phyloP scores from a whole-genome alignment of 1,284 basidiomycete genomes.

The Gomphus sp. region DNA sequence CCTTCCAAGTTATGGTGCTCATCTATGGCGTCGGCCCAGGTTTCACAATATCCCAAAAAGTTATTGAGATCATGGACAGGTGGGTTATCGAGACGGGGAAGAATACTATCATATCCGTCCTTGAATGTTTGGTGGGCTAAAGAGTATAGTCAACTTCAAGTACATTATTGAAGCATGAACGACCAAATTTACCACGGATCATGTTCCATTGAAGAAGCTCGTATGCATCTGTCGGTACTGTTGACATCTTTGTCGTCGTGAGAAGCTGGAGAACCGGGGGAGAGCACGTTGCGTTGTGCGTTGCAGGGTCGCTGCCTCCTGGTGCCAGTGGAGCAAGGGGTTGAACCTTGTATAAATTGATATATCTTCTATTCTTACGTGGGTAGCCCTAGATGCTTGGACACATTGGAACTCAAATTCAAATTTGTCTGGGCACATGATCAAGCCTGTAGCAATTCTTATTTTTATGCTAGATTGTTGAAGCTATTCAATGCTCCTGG shows the following conservation, averaged over 20 bases:
- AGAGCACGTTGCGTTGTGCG: too few species aligned
- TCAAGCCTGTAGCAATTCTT: too few species aligned
- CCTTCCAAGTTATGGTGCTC: constrained; percentile 27
- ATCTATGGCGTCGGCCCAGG: constrained; percentile 24
- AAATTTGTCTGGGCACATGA: too few species aligned
- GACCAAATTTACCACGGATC: constrained; percentile 13
- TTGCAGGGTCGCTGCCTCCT: too few species aligned
- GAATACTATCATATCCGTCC: constrained; percentile 24
- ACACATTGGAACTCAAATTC: too few species aligned
- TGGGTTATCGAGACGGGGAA: constrained; percentile 25
- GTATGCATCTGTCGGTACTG: constrained; percentile 12
- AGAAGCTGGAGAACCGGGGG: too few species aligned
- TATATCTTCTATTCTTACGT: too few species aligned
- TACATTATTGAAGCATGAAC: not conserved
- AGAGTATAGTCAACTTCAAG: not conserved
- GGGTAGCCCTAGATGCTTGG: too few species aligned
- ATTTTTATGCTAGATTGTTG: too few species aligned
- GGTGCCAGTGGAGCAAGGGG: too few species aligned
- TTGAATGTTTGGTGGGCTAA: constrained; percentile 26
- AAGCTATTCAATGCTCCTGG: too few species aligned
- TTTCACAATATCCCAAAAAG: constrained; percentile 31
- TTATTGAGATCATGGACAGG: constrained; percentile 27
- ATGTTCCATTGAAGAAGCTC: constrained; percentile 18
- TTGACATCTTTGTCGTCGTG: not conserved
- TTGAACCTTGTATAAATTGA: too few species aligned